These are phyloP conservation scores for Pythium periplocum DNA, from an alignment of 352 stramenopile genomes.

Conservation along the genomic window DNA sequence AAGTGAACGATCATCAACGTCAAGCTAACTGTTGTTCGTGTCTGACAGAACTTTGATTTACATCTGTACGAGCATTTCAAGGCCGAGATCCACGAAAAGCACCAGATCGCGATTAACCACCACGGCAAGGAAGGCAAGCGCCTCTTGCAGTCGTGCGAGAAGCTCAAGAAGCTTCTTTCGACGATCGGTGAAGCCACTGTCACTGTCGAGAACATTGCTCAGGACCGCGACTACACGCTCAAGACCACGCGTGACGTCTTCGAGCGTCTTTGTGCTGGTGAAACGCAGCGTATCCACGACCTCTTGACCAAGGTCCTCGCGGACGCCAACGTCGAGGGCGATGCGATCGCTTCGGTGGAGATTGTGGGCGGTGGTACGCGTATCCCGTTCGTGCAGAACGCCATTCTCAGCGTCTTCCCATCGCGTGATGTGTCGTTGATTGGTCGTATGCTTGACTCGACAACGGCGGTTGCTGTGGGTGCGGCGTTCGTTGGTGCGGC, in stretches of 20 bases:
- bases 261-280: conserved; percentile 48
- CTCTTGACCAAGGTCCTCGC: conserved; percentile 50
- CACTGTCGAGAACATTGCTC: conserved; percentile 79
- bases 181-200: conserved; percentile 77
- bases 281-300: conserved; percentile 42
- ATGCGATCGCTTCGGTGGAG: conserved; percentile 67
- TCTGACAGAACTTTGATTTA: conserved; percentile 53
- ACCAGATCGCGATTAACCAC: conserved; percentile 43
- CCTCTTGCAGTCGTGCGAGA: conserved; percentile 82
- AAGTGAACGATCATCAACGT: neutral
- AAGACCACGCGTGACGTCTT: conserved; percentile 68
- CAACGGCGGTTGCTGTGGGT: conserved; percentile 74
- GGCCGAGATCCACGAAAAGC: conserved; percentile 50
- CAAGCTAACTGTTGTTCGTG: neutral
- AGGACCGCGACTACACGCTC: conserved; percentile 79
- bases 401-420: conserved; percentile 60
- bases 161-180: conserved; percentile 88
- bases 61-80: conserved; percentile 80
- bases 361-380: conserved; percentile 89
- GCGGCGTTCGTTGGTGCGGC: conserved; percentile 44
- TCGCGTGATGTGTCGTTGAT: conserved; percentile 40
- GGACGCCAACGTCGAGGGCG: conserved; percentile 30
- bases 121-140: conserved; percentile 80
- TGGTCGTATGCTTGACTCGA: conserved; percentile 87
- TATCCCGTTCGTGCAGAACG: conserved; percentile 79